phyloP scores from a whole-genome alignment of 2,329 filamentous ascomycete genomes.

The Exserohilum rostratum region DNA sequence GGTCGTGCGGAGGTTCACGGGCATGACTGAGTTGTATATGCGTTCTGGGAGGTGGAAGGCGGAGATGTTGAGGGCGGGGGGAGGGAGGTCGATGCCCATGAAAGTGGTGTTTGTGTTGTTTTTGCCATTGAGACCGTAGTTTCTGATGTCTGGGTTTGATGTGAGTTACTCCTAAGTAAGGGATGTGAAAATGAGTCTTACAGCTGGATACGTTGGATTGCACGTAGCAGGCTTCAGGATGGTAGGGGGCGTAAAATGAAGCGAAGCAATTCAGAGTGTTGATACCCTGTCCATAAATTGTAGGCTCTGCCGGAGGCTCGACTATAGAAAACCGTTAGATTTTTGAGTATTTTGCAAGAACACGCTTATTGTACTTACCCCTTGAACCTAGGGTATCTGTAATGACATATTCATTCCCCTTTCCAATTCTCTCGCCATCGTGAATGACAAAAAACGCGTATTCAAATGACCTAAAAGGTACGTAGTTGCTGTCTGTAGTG shows the following conservation, averaged over 20 bases:
- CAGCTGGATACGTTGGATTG: background rate
- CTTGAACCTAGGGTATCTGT: background rate
- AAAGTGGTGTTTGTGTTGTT: slow-evolving; percentile 8
- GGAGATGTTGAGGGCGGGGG: slow-evolving; percentile 18
- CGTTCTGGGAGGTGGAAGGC: background rate
- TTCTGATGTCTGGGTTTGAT: background rate
- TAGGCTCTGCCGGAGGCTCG: no score
- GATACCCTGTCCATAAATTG: no score
- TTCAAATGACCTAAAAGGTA: slow-evolving; percentile 13
- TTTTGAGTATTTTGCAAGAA: no score
- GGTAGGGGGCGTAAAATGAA: no score
- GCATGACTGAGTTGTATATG: background rate
- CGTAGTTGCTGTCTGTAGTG: slow-evolving; percentile 8
- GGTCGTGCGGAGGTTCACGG: no score
- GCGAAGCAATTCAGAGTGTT: no score
- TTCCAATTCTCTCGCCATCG: slow-evolving; percentile 20
- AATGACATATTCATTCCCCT: slow-evolving; percentile 4
- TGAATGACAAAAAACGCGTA: slow-evolving; percentile 18
- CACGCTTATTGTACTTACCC: background rate
- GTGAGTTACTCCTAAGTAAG: background rate
- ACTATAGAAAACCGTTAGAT: no score
- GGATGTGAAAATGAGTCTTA: background rate
- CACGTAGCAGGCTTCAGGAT: background rate
- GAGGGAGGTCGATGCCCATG: background rate
- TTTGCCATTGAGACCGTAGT: background rate